Conservation (phyloP, 1,284 basidiomycete species). For the Wallemia mellicola region DNA sequence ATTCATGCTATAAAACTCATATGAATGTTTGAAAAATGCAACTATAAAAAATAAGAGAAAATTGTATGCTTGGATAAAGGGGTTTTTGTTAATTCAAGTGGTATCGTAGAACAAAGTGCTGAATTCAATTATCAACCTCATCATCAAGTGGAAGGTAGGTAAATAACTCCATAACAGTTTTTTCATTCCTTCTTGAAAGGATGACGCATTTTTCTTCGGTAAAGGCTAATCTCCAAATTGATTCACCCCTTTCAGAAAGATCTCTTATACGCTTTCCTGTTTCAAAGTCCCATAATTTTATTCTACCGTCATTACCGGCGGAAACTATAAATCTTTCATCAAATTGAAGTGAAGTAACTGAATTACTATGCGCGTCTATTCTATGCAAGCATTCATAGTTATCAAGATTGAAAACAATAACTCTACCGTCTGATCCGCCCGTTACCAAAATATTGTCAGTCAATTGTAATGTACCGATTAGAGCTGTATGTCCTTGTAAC, state of each 20-base stretch:
- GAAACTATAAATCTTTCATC: constrained; percentile 26
- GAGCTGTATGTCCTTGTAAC: constrained; percentile 71
- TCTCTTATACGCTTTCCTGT: constrained; percentile 45
- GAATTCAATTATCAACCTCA: background rate
- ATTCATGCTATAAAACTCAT: too few species aligned
- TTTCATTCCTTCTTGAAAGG: constrained; percentile 48
- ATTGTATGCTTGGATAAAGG: too few species aligned
- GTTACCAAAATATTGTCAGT: constrained; percentile 44
- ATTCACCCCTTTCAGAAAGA: constrained; percentile 40
- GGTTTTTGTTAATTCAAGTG: too few species aligned
- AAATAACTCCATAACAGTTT: constrained; percentile 39
- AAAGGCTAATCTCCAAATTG: constrained; percentile 65
- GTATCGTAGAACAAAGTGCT: background rate
- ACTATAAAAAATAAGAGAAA: too few species aligned
- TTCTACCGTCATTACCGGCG: constrained; percentile 69
- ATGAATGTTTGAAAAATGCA: too few species aligned
- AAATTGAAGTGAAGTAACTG: constrained; percentile 68
- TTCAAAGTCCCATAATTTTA: constrained; percentile 49
- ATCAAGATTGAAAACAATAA: constrained; percentile 56
- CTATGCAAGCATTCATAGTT: constrained; percentile 22
- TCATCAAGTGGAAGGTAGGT: background rate
- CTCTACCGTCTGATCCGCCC: constrained; percentile 73
- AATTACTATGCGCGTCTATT: constrained; percentile 50
- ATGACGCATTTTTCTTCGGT: constrained; percentile 48
- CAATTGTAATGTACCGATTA: constrained; percentile 79